phyloP scores from a whole-genome alignment of 2,329 filamentous ascomycete genomes.

The Calonectria pauciramosa region DNA sequence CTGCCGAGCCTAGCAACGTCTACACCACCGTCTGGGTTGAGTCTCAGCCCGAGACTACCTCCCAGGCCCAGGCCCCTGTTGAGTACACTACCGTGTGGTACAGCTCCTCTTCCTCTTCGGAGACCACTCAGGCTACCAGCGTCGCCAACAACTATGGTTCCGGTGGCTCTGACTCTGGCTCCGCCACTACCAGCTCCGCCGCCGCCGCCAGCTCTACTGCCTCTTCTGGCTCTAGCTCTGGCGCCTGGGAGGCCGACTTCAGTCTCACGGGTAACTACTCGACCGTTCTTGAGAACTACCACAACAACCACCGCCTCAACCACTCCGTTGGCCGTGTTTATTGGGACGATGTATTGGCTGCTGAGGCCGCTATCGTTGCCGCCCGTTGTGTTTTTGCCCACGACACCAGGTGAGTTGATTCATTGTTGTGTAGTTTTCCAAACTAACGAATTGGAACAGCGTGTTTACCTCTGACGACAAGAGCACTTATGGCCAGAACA shows the following conservation, averaged over 20 bases:
- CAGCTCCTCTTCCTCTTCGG: too few relatives aligned
- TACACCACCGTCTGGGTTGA: constrained; percentile 22
- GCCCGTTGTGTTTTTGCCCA: constrained; percentile 80
- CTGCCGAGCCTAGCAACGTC: constrained; percentile 25
- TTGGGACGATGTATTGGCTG: constrained; percentile 76
- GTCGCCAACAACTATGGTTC: neutral
- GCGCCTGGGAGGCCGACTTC: too few relatives aligned
- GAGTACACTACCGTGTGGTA: constrained; percentile 14
- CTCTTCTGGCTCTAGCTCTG: too few relatives aligned
- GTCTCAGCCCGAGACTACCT: constrained; percentile 21
- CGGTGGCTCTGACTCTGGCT: neutral
- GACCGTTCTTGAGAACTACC: constrained; percentile 72
- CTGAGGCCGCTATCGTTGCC: constrained; percentile 75
- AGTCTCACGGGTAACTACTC: constrained; percentile 46
- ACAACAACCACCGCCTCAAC: constrained; percentile 90
- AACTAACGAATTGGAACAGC: too few relatives aligned
- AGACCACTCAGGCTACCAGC: neutral
- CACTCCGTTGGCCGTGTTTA: constrained; percentile 76
- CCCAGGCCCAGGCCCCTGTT: neutral
- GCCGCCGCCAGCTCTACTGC: neutral
- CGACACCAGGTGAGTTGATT: constrained; percentile 73
- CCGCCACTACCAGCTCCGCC: neutral
- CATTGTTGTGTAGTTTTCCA: constrained; percentile 39
- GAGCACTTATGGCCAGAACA: constrained; percentile 89
- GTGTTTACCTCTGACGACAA: constrained; percentile 52